Percentiles rank a stretch among this genome's conserved stretches.
These are phyloP conservation scores for Neoboletus magnificus DNA, from an alignment of 768 basidiomycete genomes.

Conservation along the genomic window DNA sequence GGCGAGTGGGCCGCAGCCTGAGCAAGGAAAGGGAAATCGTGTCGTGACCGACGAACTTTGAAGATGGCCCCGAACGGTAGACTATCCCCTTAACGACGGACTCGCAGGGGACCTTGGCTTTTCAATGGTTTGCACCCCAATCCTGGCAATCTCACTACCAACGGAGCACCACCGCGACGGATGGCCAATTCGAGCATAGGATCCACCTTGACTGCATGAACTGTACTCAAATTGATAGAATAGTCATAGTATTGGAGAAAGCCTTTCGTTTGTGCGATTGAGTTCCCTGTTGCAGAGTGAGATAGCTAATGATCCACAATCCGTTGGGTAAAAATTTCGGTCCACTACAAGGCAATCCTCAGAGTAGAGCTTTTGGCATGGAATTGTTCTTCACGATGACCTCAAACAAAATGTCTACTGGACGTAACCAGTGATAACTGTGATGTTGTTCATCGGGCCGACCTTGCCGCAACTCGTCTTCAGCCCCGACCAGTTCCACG, in stretches of 20 bases:
- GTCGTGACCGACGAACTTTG: constrained; percentile 16
- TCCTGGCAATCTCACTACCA: background rate
- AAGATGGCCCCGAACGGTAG: background rate
- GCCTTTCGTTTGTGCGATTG: background rate
- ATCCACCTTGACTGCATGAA: background rate
- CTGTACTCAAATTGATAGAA: background rate
- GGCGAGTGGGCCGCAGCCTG: background rate
- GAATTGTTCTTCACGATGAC: background rate
- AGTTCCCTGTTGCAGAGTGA: background rate
- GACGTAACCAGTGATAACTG: constrained; percentile 37
- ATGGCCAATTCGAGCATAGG: background rate
- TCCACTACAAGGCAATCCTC: background rate
- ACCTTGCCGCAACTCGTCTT: constrained; percentile 41
- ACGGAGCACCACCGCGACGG: background rate
- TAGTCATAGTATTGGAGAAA: background rate
- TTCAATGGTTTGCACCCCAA: background rate
- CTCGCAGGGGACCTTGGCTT: background rate
- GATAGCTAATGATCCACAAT: background rate
- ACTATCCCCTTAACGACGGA: background rate
- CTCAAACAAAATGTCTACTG: too few relatives aligned
- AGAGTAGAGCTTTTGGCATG: background rate
- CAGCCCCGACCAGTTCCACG: constrained; percentile 52
- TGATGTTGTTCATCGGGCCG: constrained; percentile 36
- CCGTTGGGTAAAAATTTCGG: background rate
- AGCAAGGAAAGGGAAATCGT: background rate